These are phyloP conservation scores for Colletotrichum viniferum DNA, from an alignment of 2,329 filamentous ascomycete genomes.

Conservation along the genomic window DNA sequence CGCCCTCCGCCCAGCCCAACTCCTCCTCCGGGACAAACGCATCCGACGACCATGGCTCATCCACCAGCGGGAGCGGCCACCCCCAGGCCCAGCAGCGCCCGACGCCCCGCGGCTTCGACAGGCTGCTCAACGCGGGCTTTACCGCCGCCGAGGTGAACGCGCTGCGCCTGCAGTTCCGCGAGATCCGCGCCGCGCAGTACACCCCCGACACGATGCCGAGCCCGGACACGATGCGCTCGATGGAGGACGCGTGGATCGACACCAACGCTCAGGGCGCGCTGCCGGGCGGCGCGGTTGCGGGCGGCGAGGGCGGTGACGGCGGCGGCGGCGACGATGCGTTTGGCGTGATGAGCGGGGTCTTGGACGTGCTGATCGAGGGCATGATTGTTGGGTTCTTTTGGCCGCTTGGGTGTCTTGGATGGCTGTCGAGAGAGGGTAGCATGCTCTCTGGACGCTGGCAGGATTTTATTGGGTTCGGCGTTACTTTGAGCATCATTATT, in stretches of 20 bases:
- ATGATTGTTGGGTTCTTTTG: constrained; percentile 95
- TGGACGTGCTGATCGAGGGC: constrained; percentile 88
- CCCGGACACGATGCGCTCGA: constrained; percentile 72
- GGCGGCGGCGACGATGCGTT: constrained; percentile 50
- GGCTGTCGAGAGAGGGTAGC: constrained; percentile 85
- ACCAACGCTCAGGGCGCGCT: constrained; percentile 51
- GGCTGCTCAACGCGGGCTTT: constrained; percentile 82
- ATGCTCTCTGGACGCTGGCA: constrained; percentile 86
- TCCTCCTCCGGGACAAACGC: background rate
- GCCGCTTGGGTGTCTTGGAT: constrained; percentile 84
- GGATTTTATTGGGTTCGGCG: constrained; percentile 84
- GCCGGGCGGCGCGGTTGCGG: constrained; percentile 23
- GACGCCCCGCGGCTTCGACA: constrained; percentile 77
- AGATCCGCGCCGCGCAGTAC: constrained; percentile 80
- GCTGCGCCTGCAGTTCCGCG: constrained; percentile 86
- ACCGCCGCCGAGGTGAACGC: constrained; percentile 81
- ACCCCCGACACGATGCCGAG: constrained; percentile 90
- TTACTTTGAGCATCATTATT: constrained; percentile 61
- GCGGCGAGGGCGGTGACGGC: constrained; percentile 29
- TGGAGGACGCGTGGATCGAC: constrained; percentile 94
- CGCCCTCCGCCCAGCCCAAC: constrained; percentile 15
- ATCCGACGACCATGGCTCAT: background rate
- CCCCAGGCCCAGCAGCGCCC: background rate
- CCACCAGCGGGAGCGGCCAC: background rate
- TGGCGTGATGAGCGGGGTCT: constrained; percentile 54